Evolutionary conservation across 73 alveolate genomes (phyloP).

Genomic region (Symbiodinium pilosum): DNA sequence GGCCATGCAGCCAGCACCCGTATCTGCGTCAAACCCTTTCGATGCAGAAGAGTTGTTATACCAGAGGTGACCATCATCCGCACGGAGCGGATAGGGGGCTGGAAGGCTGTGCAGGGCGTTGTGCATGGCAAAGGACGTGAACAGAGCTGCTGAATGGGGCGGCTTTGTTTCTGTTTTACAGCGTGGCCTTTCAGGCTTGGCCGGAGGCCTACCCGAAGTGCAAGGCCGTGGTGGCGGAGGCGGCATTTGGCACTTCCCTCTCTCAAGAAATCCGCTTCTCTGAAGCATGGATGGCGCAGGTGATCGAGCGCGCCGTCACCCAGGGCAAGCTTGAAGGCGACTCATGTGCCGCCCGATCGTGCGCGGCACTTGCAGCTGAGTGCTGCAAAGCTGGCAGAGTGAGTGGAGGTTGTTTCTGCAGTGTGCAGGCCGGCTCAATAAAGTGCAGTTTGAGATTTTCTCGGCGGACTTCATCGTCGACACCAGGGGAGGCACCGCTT

Average conservation of each 20-base stretch:
- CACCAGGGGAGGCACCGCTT: slow-evolving; percentile 52
- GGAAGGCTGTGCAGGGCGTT: no score
- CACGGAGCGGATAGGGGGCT: slow-evolving; percentile 66
- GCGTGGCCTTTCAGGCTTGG: slow-evolving; percentile 41
- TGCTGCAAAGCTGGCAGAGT: not conserved
- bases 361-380: not conserved
- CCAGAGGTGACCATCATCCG: slow-evolving; percentile 91
- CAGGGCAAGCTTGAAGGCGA: slow-evolving; percentile 84
- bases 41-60: not conserved
- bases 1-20: not conserved
- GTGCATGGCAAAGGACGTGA: not conserved
- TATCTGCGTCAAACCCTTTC: not conserved
- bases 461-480: slow-evolving; percentile 82
- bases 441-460: slow-evolving; percentile 81
- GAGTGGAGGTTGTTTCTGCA: not conserved
- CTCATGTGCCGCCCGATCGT: not conserved
- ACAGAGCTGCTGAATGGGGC: no score
- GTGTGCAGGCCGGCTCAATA: slow-evolving; percentile 40
- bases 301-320: slow-evolving; percentile 61
- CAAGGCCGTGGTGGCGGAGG: slow-evolving; percentile 88
- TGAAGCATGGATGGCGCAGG: no score
- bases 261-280: not conserved
- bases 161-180: not conserved
- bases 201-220: slow-evolving; percentile 81
- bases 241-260: not conserved